phyloP scores from a whole-genome alignment of 1,284 basidiomycete species.

The Ustilago tritici region DNA sequence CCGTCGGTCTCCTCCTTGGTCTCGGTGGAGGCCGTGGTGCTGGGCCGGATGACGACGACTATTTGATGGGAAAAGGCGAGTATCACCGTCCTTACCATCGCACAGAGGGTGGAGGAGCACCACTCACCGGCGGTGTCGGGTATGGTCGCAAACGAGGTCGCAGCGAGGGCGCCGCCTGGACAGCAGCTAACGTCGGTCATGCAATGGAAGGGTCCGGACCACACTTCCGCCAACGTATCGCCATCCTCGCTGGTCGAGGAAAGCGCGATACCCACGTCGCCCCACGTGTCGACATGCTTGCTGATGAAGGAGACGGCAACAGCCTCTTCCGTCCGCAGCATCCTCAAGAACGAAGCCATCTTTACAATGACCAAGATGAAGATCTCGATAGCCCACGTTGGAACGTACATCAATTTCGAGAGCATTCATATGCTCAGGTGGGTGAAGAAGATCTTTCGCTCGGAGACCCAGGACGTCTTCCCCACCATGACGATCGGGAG shows the following conservation, averaged over 20 bases:
- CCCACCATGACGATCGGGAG: conserved; percentile 21
- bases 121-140: conserved; percentile 13
- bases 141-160: conserved; percentile 33
- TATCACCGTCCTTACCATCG: conserved; percentile 41
- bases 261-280: conserved; percentile 25
- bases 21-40: conserved; percentile 23
- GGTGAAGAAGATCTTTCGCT: conserved; percentile 36
- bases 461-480: conserved; percentile 34
- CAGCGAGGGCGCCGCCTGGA: conserved; percentile 36
- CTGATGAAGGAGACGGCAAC: conserved; percentile 56
- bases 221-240: conserved; percentile 56
- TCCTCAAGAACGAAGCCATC: conserved; percentile 1
- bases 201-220: conserved; percentile 63
- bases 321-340: conserved; percentile 22
- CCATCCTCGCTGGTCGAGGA: conserved; percentile 56
- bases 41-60: conserved; percentile 40
- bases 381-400: conserved; percentile 24
- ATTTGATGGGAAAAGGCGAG: conserved; percentile 53
- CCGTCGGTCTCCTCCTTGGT: conserved; percentile 44
- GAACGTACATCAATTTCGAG: conserved; percentile 25
- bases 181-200: conserved; percentile 56
- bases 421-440: conserved; percentile 37
- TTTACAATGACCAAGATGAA: conserved; percentile 27
- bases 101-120: conserved; percentile 15
- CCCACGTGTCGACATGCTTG: conserved; percentile 66